Evolutionary conservation across 2,329 filamentous ascomycete species (phyloP).

Genomic region (Xylariaceae sp.): DNA sequence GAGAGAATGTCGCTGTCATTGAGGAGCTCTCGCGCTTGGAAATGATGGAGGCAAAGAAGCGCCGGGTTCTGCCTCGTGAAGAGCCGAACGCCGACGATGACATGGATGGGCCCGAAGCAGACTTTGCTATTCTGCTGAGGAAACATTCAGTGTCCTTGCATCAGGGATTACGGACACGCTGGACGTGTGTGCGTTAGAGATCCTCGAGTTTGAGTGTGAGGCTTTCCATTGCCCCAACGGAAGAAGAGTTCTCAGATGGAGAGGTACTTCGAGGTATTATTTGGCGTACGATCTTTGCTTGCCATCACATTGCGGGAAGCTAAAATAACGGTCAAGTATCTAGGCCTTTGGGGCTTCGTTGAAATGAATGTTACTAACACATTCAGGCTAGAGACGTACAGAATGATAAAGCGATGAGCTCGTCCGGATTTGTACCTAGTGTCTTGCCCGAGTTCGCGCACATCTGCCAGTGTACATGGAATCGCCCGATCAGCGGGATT

Average conservation of each 20-base stretch:
- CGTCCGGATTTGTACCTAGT: neutral
- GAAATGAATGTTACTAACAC: neutral
- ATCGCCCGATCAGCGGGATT: neutral
- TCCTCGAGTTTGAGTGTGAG: constrained; percentile 8
- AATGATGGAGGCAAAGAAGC: constrained; percentile 1
- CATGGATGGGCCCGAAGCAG: neutral
- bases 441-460: neutral
- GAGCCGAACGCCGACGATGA: neutral
- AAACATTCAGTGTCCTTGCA: neutral
- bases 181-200: constrained; percentile 2
- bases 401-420: neutral
- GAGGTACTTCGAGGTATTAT: constrained; percentile 4
- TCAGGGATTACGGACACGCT: neutral
- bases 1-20: constrained; percentile 1
- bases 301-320: constrained; percentile 3
- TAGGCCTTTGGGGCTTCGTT: neutral
- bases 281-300: constrained; percentile 1
- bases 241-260: neutral
- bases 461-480: constrained; percentile 4
- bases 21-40: constrained; percentile 1
- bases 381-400: neutral
- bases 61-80: constrained; percentile 1
- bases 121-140: constrained; percentile 2
- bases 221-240: neutral
- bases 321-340: constrained; percentile 10